Base-by-base conservation (phyloP, 768 basidiomycete genomes). In the Tephrocybe sp. region DNA sequence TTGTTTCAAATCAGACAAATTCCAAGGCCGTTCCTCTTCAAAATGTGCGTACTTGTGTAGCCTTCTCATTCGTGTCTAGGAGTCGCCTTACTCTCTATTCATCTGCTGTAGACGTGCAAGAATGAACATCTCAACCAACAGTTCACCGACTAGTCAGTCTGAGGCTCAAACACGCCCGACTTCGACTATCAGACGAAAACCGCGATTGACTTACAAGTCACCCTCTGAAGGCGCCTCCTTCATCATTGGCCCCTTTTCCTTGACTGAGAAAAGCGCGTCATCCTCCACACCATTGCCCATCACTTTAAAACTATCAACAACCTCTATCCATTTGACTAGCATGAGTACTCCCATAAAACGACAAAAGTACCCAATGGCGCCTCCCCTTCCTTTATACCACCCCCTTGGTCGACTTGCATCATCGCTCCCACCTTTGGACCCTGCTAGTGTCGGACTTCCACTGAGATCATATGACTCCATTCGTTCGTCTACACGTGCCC, bases 341-440 rank as follows among this genome's bases (percentile, higher is more conserved):
- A 23, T 42, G 2, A 46, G 30, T n/a, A 25, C 37, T 38, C 28
- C 28, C 17, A 41, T 25, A 20, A 57, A 54, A 24, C 58, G 61
- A 17, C 52, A 61, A 32, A 56, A 61, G 52, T 59, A 62, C 52
- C 60, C 65, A 47, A 67, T 70, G 57, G 61, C 57, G 7, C 71
- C 76, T 4, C 71, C 76, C 23, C 72, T 88, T 33, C 84, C 86
- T 18, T 66, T 88, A 39, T 88, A 88, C 60, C 86, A 88, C 61
- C 86, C 86, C 23, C 68, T 81, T 26, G 85, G 85, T 2, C 64
- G 66, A 9, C 72, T 88, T 33, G 85, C 86, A 33, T 73, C 80
- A 60, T 86, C 86, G 6, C 75, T 86, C 48, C 85, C 85, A 3
- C 79, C 79, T 49, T 75, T 88, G 42, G 80, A 85, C 62, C 79